These are phyloP conservation scores for Raphanus sativus DNA, from an alignment of 345 rosid genomes.

Conservation along the genomic window DNA sequence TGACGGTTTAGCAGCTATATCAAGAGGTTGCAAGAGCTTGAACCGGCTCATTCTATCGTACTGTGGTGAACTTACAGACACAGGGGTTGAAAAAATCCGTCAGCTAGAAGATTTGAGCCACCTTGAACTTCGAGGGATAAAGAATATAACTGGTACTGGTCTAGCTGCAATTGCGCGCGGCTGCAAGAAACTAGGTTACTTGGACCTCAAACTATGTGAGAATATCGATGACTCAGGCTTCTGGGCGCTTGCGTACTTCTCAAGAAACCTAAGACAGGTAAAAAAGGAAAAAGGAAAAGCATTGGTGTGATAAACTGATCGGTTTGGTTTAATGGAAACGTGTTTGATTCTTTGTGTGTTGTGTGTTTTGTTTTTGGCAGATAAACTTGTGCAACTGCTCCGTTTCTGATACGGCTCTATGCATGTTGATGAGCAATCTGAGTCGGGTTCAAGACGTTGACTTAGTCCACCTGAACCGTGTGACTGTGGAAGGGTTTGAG, in stretches of 20 bases:
- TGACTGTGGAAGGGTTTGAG: conserved; percentile 73
- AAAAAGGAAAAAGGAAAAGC: background rate
- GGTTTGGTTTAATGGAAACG: background rate
- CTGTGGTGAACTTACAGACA: conserved; percentile 63
- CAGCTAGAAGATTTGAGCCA: conserved; percentile 56
- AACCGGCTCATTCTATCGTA: conserved; percentile 74
- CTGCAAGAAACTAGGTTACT: conserved; percentile 58
- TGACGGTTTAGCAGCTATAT: conserved; percentile 69
- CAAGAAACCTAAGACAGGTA: conserved; percentile 85
- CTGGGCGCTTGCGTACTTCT: conserved; percentile 67
- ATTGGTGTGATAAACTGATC: background rate
- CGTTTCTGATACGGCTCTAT: conserved; percentile 44
- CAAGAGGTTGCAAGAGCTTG: conserved; percentile 77
- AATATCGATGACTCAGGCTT: conserved; percentile 76
- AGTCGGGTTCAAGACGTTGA: conserved; percentile 85
- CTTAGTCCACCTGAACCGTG: conserved; percentile 65
- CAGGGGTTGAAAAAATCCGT: conserved; percentile 57
- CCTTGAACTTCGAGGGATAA: conserved; percentile 69
- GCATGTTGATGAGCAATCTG: conserved; percentile 78
- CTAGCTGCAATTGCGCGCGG: conserved; percentile 60
- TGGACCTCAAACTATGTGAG: conserved; percentile 76
- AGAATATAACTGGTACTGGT: conserved; percentile 62
- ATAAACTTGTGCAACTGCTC: conserved; percentile 74
- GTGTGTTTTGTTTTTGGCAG: conserved; percentile 51
- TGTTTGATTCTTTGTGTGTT: background rate